phyloP scores from a whole-genome alignment of 2,329 filamentous ascomycete genomes.

The Sporothrix luriei region DNA sequence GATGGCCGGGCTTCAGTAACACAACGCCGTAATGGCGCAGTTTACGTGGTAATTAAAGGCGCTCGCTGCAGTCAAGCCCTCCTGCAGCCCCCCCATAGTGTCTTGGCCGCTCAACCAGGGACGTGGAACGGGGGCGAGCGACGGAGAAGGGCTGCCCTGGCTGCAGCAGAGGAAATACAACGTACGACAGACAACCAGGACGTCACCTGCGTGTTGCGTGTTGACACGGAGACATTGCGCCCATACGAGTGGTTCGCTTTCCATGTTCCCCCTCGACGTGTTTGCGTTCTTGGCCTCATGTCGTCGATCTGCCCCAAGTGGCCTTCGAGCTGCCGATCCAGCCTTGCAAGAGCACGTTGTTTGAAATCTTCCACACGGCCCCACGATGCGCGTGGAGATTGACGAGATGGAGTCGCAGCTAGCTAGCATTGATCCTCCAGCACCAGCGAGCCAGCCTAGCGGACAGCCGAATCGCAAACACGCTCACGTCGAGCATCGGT shows the following conservation, averaged over 20 bases:
- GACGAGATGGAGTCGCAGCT: not conserved
- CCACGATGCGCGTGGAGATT: not conserved
- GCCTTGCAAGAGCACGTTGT: slow-evolving; percentile 26
- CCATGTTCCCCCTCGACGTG: not conserved
- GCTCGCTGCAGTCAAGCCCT: not conserved
- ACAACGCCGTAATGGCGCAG: not conserved
- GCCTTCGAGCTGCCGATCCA: not conserved
- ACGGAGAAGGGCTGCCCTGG: not conserved
- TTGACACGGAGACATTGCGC: not conserved
- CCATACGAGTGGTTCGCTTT: not conserved
- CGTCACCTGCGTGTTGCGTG: not conserved
- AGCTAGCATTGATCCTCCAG: not conserved
- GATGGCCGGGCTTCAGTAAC: not conserved
- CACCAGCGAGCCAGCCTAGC: not conserved
- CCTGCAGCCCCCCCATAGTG: not conserved
- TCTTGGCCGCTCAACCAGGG: slow-evolving; percentile 22
- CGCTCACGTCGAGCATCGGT: slow-evolving; percentile 1
- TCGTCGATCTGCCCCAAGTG: not conserved
- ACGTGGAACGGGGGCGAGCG: slow-evolving; percentile 21
- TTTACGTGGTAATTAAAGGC: slow-evolving; percentile 7
- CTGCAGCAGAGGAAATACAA: not conserved
- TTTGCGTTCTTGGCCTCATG: not conserved
- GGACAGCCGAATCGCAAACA: not conserved
- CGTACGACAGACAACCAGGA: not conserved
- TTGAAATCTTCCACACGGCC: slow-evolving; percentile 17